phyloP scores from a whole-genome alignment of 1,139 yeast species.

The Pichia sp. region DNA sequence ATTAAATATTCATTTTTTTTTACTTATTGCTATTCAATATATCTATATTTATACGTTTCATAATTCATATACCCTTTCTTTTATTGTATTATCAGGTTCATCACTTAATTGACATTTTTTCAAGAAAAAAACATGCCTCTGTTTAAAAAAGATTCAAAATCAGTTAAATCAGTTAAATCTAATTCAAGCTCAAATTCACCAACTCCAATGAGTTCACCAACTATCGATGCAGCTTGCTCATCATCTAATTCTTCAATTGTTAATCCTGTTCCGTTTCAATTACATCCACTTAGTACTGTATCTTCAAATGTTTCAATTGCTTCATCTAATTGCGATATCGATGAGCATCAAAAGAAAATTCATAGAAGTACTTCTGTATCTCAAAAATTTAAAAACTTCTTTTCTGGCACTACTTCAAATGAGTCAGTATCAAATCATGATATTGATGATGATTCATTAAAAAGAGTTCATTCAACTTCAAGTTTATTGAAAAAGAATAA shows the following conservation, averaged over 20 bases:
- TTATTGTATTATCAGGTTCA: no score
- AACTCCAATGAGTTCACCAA: conserved; percentile 15
- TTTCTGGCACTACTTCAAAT: conserved; percentile 15
- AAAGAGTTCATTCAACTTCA: conserved; percentile 11
- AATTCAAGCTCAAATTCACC: conserved; percentile 12
- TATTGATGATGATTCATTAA: conserved; percentile 1
- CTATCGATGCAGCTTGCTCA: conserved; percentile 4
- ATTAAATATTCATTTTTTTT: no score
- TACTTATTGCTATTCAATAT: no score
- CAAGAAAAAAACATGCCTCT: conserved; percentile 16
- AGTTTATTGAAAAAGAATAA: conserved; percentile 7
- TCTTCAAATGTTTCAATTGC: conserved; percentile 14
- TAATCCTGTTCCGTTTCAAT: conserved; percentile 13
- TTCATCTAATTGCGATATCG: conserved; percentile 10
- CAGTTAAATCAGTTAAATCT: conserved; percentile 10
- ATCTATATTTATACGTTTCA: no score
- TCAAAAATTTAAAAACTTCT: conserved; percentile 26
- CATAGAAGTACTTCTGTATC: conserved; percentile 26
- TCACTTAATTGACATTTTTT: no score
- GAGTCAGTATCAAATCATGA: not conserved
- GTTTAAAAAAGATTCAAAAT: conserved; percentile 19
- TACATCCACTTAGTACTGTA: conserved; percentile 2
- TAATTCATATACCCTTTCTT: no score
- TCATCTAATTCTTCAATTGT: conserved; percentile 2
- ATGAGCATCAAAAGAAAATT: conserved; percentile 10